Percentiles rank a stretch among this genome's conserved stretches.
Evolutionary conservation across 1,284 basidiomycete species (phyloP).

Genomic region (Termitomyces sp.): DNA sequence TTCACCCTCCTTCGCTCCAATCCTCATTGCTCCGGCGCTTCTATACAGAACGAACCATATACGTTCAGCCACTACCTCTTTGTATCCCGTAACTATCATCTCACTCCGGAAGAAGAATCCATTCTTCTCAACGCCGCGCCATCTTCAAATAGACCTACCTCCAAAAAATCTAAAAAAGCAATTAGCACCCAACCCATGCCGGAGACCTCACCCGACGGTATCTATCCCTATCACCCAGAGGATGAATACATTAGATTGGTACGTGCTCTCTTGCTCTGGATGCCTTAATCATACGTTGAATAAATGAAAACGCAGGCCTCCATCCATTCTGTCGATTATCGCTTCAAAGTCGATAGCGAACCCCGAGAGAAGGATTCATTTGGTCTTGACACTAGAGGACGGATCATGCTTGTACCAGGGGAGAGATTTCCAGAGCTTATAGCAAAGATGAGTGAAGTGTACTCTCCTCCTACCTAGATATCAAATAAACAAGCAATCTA

Average conservation of each 20-base stretch:
- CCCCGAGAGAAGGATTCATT: conserved; percentile 70
- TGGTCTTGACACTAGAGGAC: conserved; percentile 74
- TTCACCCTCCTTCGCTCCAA: not conserved
- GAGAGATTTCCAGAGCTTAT: conserved; percentile 38
- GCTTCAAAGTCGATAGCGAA: conserved; percentile 52
- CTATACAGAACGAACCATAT: conserved; percentile 58
- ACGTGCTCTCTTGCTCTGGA: conserved; percentile 11
- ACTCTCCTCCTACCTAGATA: conserved; percentile 17
- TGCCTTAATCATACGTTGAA: not conserved
- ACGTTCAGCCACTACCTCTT: conserved; percentile 68
- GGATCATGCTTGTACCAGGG: conserved; percentile 67
- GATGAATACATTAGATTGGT: conserved; percentile 75
- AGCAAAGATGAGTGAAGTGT: conserved; percentile 30
- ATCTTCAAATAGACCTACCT: conserved; percentile 24
- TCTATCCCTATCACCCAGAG: conserved; percentile 82
- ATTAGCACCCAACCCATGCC: conserved; percentile 18
- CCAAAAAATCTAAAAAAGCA: conserved; percentile 29
- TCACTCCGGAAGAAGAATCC: conserved; percentile 56
- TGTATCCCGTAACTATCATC: conserved; percentile 70
- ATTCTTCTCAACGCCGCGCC: conserved; percentile 33
- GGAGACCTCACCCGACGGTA: conserved; percentile 36
- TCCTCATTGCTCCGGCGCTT: not conserved
- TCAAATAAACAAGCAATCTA: conserved; percentile 2
- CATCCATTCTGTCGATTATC: conserved; percentile 57
- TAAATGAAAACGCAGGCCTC: conserved; percentile 44